These are phyloP conservation scores for Stemphylium vesicarium DNA, from an alignment of 2,329 filamentous ascomycete species.

Conservation along the genomic window DNA sequence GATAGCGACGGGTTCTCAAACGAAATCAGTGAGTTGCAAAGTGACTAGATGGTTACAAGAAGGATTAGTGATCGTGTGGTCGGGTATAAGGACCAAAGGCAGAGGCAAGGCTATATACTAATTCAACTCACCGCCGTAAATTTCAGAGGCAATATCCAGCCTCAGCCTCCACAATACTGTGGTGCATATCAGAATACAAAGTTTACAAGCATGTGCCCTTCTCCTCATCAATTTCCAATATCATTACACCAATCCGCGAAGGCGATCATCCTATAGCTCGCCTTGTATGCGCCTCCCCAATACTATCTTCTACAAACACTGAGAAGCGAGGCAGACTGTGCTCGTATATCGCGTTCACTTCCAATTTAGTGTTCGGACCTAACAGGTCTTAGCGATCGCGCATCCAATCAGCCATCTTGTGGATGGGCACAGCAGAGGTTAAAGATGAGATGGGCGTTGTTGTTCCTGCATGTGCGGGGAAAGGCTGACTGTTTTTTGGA, in stretches of 20 bases:
- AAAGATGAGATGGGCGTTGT: background rate
- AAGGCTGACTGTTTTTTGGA: background rate
- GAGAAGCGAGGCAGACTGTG: background rate
- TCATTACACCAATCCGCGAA: background rate
- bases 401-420: background rate
- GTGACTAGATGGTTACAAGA: too few relatives aligned
- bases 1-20: background rate
- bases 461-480: background rate
- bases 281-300: background rate
- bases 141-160: background rate
- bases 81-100: background rate
- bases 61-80: too few relatives aligned
- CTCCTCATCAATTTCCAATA: too few relatives aligned
- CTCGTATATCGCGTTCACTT: slow-evolving; percentile 1
- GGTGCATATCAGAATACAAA: too few relatives aligned
- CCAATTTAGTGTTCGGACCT: background rate
- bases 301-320: too few relatives aligned
- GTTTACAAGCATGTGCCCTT: too few relatives aligned
- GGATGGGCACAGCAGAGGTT: background rate
- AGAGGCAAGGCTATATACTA: background rate
- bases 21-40: too few relatives aligned
- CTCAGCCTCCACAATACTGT: background rate
- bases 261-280: background rate
- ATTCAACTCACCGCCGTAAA: background rate
- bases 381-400: background rate